These are phyloP conservation scores for Trypanosoma boissoni DNA, from an alignment of 208 protist species.

Conservation along the genomic window DNA sequence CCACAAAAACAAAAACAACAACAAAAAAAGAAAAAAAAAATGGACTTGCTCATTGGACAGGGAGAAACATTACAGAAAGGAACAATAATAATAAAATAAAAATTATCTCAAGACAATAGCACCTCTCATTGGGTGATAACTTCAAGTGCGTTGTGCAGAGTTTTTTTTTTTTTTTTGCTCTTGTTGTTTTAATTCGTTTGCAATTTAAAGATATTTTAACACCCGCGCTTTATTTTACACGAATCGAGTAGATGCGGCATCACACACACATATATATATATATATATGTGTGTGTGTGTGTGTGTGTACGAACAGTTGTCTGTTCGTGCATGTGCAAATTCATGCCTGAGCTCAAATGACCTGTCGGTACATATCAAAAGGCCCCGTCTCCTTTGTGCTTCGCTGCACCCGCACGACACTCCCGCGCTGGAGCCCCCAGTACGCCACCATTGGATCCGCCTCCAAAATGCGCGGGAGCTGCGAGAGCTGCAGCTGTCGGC, in stretches of 20 bases:
- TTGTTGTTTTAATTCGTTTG: not conserved
- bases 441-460: slow-evolving; percentile 94
- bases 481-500: slow-evolving; percentile 86
- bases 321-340: not conserved
- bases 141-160: not conserved
- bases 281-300: not conserved
- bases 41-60: too few relatives aligned
- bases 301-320: not conserved
- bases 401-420: slow-evolving; percentile 95
- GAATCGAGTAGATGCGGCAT: not conserved
- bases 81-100: too few relatives aligned
- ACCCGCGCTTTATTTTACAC: not conserved
- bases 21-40: not conserved
- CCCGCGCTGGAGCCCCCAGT: slow-evolving; percentile 90
- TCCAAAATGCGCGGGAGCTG: slow-evolving; percentile 96
- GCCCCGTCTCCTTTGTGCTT: slow-evolving; percentile 91
- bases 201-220: not conserved
- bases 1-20: slow-evolving; percentile 23
- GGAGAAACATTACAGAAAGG: too few relatives aligned
- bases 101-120: too few relatives aligned
- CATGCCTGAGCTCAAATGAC: too few relatives aligned
- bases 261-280: not conserved
- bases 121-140: too few relatives aligned
- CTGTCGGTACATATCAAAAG: slow-evolving; percentile 97
- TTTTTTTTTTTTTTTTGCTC: slow-evolving; percentile 3